Evolutionary conservation across 2,329 filamentous ascomycete species (phyloP), one percentile per base, ranked within the genome.

Genomic region (Dactylellina leptospora): DNA sequence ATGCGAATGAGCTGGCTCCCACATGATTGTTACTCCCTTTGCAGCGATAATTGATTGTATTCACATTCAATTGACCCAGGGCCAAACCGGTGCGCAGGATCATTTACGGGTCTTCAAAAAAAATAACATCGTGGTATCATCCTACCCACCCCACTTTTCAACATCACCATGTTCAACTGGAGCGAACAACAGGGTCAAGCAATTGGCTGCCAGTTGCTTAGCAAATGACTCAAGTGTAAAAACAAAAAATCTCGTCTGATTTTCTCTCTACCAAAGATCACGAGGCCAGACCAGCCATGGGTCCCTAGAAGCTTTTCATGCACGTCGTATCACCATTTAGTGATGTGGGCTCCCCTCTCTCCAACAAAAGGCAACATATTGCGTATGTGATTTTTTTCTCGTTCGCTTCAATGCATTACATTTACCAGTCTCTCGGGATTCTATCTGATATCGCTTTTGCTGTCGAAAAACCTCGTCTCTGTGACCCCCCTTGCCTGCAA

Each of bases 371-470:
- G n/a, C n/a, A 59, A 53, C 22, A 68, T 68, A 45, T 33, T 28
- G 62, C 48, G 56, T 53, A 27, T 55, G 42, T 59, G 63, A 54
- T 44, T 25, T 33, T 33, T 33, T 40, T 51, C 61, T 66, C 61
- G 61, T 58, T 66, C 62, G 54, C 54, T 68, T 68, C 62, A 68
- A 28, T 60, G 53, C 62, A 59, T 59, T 54, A 47, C 54, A 54
- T 60, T 44, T 59, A 68, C 62, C 62, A 60, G 38, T 59, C 54
- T 48, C 22, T 44, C 62, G 62, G 62, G 54, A 25, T 30, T 30
- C 25, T 50, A 58, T 48, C 40, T 60, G 55, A 61, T 59, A 68
- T 68, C 38, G 25, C 33, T 33, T 58, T 68, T 55, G 50, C 38
- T 50, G 30, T 40, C 40, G 23, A n/a, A 16, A 18, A 18, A 18